phyloP scores from a whole-genome alignment of 169 alveolate genomes.

The Cryptosporidium xiaoi region DNA sequence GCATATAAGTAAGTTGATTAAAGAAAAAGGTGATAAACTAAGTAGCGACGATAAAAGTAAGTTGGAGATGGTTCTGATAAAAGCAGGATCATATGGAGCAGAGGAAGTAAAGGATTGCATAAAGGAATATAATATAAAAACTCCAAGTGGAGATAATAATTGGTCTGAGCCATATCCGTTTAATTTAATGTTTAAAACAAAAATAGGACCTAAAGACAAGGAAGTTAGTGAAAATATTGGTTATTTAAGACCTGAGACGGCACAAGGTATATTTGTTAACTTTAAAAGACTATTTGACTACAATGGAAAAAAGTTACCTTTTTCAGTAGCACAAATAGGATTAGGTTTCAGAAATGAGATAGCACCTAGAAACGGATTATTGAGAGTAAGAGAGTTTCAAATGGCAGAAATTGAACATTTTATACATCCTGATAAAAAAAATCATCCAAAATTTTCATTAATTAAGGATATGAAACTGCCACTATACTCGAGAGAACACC shows the following conservation, averaged over 20 bases:
- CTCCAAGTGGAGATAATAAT: conserved; percentile 91
- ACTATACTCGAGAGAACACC: conserved; percentile 87
- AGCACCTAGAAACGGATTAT: conserved; percentile 96
- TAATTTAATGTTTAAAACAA: conserved; percentile 95
- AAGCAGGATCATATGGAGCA: conserved; percentile 86
- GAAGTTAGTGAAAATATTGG: conserved; percentile 79
- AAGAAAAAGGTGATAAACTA: conserved; percentile 42
- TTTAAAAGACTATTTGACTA: conserved; percentile 91
- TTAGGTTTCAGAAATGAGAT: conserved; percentile 97
- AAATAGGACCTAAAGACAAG: conserved; percentile 92
- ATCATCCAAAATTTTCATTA: conserved; percentile 90
- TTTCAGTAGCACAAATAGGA: conserved; percentile 98
- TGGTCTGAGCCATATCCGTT: conserved; percentile 94
- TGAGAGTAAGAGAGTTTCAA: conserved; percentile 97
- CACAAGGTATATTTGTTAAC: conserved; percentile 98
- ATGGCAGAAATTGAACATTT: conserved; percentile 99
- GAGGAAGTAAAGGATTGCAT: conserved; percentile 88
- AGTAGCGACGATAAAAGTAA: conserved; percentile 81
- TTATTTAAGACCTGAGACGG: conserved; percentile 98
- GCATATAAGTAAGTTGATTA: conserved; percentile 69
- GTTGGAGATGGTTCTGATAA: conserved; percentile 79
- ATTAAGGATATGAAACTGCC: conserved; percentile 85
- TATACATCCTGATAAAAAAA: conserved; percentile 92
- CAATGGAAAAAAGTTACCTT: conserved; percentile 96
- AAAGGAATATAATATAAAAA: conserved; percentile 84